Percentiles rank a stretch among this genome's conserved stretches.
Conservation (phyloP, 768 basidiomycete species). For the Collybiopsis luxurians region DNA sequence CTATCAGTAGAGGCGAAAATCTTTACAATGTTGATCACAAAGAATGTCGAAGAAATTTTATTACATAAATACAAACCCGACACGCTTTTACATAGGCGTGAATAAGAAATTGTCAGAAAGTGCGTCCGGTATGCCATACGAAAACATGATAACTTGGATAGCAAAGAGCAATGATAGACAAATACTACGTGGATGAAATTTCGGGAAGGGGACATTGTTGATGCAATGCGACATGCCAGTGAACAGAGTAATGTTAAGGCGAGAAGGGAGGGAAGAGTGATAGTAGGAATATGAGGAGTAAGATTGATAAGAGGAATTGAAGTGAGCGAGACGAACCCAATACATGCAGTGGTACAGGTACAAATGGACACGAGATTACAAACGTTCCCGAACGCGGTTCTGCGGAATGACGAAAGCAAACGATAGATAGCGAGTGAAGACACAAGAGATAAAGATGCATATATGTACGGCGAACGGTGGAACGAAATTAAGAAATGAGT, state of each 20-base stretch:
- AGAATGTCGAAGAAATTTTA: background rate
- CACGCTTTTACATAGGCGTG: background rate
- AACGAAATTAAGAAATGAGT: background rate
- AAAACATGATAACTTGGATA: slow-evolving; percentile 9
- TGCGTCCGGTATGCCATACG: background rate
- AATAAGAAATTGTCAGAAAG: background rate
- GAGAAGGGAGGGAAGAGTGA: background rate
- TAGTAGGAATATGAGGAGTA: background rate
- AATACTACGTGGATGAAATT: background rate
- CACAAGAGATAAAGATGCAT: background rate
- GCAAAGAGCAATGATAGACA: slow-evolving; percentile 8
- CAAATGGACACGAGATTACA: slow-evolving; percentile 1
- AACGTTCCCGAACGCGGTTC: slow-evolving; percentile 7
- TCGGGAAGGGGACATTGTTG: background rate
- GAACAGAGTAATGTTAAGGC: background rate
- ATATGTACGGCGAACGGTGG: background rate
- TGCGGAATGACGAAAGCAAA: background rate
- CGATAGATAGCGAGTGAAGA: slow-evolving; percentile 4
- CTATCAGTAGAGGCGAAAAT: too few relatives aligned
- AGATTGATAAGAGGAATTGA: background rate
- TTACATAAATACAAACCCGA: background rate
- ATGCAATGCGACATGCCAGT: slow-evolving; percentile 6
- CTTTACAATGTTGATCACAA: too few relatives aligned
- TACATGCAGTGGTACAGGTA: slow-evolving; percentile 4
- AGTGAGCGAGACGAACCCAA: background rate